Evolutionary conservation across 345 rosid genomes (phyloP), one percentile per base, ranked within the genome.

Genomic region (Citropsis articulata): DNA sequence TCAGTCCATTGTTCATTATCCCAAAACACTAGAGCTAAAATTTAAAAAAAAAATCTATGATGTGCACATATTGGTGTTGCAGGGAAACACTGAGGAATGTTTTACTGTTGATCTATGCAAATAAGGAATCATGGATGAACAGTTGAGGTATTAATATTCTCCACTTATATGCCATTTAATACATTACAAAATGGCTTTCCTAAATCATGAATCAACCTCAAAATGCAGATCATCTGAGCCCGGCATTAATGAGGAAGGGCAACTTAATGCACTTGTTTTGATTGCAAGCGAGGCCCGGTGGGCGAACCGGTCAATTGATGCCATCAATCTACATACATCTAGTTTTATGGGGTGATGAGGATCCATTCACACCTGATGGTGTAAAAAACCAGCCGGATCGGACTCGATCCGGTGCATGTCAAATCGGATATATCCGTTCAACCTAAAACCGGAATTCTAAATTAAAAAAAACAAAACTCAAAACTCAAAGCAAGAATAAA

Each of bases 351-450:
- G 98, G 98, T 31, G 90, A 90, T 78, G 81, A 91, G 79, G 98
- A 95, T 81, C 89, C 97, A 21, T 82, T 93, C 85, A 95, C 98
- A 2, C 98, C 95, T n/a, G n/a, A n/a, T n/a, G n/a, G n/a, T n/a
- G n/a, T n/a, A n/a, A n/a, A n/a, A n/a, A n/a, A n/a, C n/a, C n/a
- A n/a, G n/a, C n/a, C n/a, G n/a, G n/a, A n/a, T n/a, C n/a, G n/a
- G n/a, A n/a, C n/a, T n/a, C n/a, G n/a, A n/a, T n/a, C n/a, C n/a
- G n/a, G n/a, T n/a, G n/a, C n/a, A n/a, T n/a, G n/a, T n/a, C n/a
- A n/a, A n/a, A n/a, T n/a, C n/a, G n/a, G n/a, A n/a, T n/a, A n/a
- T n/a, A n/a, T n/a, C n/a, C n/a, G n/a, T n/a, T n/a, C n/a, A n/a
- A n/a, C n/a, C n/a, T n/a, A n/a, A n/a, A n/a, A n/a, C n/a, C n/a